Base-by-base conservation (phyloP, 164 flowering plant species). In the Tetrastigma voinierianum region DNA sequence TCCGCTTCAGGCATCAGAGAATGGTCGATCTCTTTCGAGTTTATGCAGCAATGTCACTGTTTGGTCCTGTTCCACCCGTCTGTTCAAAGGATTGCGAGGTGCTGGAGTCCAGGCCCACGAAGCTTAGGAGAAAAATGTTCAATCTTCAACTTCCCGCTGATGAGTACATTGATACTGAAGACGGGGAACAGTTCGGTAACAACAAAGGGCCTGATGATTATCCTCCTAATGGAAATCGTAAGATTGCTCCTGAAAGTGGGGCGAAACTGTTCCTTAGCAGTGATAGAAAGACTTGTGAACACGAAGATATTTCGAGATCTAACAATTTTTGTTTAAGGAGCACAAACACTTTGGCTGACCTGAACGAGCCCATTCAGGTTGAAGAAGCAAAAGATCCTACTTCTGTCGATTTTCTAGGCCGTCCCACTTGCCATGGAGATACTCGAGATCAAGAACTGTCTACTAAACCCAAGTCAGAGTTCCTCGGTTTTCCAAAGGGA, bases 141-240 rank as follows among this genome's bases (percentile, higher is more conserved):
- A 97, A 90, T 78, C 96, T 93, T 70, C 86, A 84, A 69, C 93
- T 90, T 70, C 96, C 97, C 21, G 93, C 98, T 19, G 93, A 87
- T 77, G 89, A 78, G 66, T 89, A 87, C 69, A 79, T 90, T 51
- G 96, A 89, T 63, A 76, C 80, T 20, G 91, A 90, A 65, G 94
- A 83, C 65, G 82, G 59, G 23, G 84, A 82, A 62, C 74, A 65
- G 48, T 17, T 54, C 25, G 78, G 67, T 54, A 76, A 75, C 23
- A 76, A 65, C 54, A 81, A 75, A 21, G 66, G 43, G 32, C 66
- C 75, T 66, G 78, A 43, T 40, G 10, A 62, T 62, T 69, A 59
- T 72, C 51, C 61, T 51, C 52, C 72, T 10, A 70, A 67, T 70
- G 66, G 61, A 66, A 55, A 66, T 55, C 32, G 46, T 59, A 81